Evolutionary conservation across 257 asterid species (phyloP), one percentile per base, ranked within the genome.

Genomic region (Vinca minor): DNA sequence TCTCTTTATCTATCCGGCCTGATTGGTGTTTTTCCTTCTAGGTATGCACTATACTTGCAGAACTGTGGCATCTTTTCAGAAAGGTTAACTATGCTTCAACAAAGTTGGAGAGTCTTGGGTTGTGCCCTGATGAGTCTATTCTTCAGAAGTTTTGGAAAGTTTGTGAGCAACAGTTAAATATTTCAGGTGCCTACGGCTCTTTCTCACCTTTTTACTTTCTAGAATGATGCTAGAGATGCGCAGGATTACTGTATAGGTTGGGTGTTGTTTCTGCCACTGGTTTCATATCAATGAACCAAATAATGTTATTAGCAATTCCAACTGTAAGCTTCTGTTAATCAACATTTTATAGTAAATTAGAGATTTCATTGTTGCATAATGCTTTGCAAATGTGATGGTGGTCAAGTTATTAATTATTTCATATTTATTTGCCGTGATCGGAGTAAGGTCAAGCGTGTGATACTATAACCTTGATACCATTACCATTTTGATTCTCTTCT

Each of bases 61-160:
- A 93, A 74, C 73, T 70, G 48, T 93, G 98, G 97, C 82, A 84
- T 83, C 76, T 93, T 76, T 93, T 93, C 79, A 87, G 76, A 71
- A 84, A 75, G 82, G 41, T 76, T 50, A 85, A 73, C 71, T 93
- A 77, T 80, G 83, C 79, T 42, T 76, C 74, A 59, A 84, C 96
- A 38, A 79, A 85, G 69, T 76, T 93, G 82, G 95, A 85, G 70
- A 68, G 76, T 34, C 78, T 93, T 48, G 97, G 94, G 69, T 82
- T 78, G 74, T 61, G 72, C 64, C 95, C 97, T 23, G 84, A 83
- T 41, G 81, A 79, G 58, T 59, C 82, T 53, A 75, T 74, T 67
- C 69, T 89, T 71, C 78, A 82, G 52, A 85, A 82, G 66, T 93
- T 82, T 81, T 93, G 97, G 97, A 77, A 76, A 77, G 67, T 87